Base-by-base conservation (phyloP, 768 basidiomycete species). In the Pleurotus ostreatus region DNA sequence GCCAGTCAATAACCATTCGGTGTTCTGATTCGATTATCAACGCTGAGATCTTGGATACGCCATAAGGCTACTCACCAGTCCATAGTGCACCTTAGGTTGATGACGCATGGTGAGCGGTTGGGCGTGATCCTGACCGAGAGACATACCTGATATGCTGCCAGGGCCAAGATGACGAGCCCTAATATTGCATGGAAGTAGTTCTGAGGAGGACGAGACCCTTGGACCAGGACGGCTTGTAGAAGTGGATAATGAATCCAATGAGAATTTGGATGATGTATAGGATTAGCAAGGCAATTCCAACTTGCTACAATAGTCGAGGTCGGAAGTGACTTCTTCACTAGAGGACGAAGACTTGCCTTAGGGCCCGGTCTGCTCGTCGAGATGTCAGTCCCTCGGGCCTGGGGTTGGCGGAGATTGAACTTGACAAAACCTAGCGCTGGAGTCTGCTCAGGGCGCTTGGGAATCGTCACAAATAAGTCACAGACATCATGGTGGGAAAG, bases 181-280 rank as follows among this genome's bases (percentile, higher is more conserved):
- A 86, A 61, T 2, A 77, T 55, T 7, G 75, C 80, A 59, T 86
- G 84, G 25, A 79, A 54, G 67, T 82, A 85, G 61, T 80, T 82
- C 46, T 76, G 83, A 30, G 78, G 74, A 6, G 82, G 71, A 25
- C 85, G 68, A 67, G 66, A 51, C 71, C 72, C 59, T 61, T 62
- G 68, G 75, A 68, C 18, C 70, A 46, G 0, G 65, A 59, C 4
- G 70, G 71, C 63, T 86, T 86, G 68, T 80, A 57, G 49, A 65
- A 79, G 66, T 88, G 84, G 45, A 83, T 78, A 65, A 80, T 49
- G 1, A 66, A 55, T 18, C 85, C 85, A 23, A 83, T 59, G 2
- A 70, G 3, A 37, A 81, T 47, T 65, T 86, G 85, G 5, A 70
- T 56, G 55, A 80, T 53, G 65, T 86, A 86, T 7, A 88, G 67